Evolutionary conservation across 495 filamentous ascomycete genomes (phyloP).

Genomic region (Xylaria telfairii): DNA sequence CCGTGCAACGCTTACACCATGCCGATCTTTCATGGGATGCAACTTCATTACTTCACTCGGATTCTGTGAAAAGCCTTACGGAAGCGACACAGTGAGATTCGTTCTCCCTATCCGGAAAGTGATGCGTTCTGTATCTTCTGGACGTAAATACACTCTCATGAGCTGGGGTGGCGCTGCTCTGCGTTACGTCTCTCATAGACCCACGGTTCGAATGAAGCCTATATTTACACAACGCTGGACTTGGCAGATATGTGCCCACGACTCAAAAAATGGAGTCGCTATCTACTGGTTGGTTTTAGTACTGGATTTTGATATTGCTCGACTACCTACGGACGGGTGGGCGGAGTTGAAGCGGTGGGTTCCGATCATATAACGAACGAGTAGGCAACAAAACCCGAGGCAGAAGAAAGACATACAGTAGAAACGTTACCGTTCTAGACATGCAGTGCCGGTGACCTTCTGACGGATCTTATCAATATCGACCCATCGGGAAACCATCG

Average conservation of each 20-base stretch:
- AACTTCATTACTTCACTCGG: neutral
- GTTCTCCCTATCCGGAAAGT: neutral
- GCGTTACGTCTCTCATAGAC: neutral
- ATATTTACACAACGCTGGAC: neutral
- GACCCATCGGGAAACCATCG: constrained; percentile 3
- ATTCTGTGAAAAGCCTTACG: neutral
- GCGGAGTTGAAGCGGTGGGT: neutral
- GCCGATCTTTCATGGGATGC: constrained; percentile 16
- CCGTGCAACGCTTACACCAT: constrained; percentile 3
- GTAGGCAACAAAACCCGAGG: neutral
- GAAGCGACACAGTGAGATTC: neutral
- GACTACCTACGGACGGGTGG: neutral
- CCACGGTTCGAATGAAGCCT: neutral
- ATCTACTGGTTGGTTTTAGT: neutral
- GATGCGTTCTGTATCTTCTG: neutral
- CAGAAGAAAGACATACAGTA: neutral
- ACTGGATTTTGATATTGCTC: neutral
- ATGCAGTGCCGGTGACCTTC: constrained; percentile 19
- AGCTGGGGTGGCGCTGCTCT: constrained; percentile 6
- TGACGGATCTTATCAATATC: constrained; percentile 23
- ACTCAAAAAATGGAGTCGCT: neutral
- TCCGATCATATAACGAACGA: neutral
- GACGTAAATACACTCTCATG: neutral
- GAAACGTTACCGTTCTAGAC: neutral
- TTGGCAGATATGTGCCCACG: neutral